Evolutionary conservation across 2,329 filamentous ascomycete species (phyloP).

Genomic region (Chrysosporium keratinophilum): DNA sequence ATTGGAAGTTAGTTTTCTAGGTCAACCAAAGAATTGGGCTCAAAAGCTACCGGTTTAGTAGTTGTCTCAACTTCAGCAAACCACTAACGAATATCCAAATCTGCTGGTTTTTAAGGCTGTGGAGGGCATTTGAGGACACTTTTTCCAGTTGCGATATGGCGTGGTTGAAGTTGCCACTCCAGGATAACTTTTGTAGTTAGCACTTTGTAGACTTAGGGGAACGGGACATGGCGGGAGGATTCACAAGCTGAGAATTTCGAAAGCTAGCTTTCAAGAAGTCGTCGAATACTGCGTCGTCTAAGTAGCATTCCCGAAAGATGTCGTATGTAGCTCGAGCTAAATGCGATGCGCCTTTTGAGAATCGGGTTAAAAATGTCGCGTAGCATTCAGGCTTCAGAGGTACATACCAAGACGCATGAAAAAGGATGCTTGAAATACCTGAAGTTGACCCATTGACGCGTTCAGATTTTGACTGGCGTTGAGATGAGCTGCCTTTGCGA

Average conservation of each 20-base stretch:
- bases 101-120: constrained; percentile 67
- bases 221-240: constrained; percentile 8
- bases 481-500: constrained; percentile 73
- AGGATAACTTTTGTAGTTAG: constrained; percentile 39
- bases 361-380: constrained; percentile 7
- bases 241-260: constrained; percentile 54
- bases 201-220: background rate
- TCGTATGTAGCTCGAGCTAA: constrained; percentile 53
- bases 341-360: constrained; percentile 40
- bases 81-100: constrained; percentile 36
- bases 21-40: background rate
- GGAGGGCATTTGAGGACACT: constrained; percentile 51
- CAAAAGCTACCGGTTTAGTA: constrained; percentile 33
- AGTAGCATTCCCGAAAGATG: constrained; percentile 64
- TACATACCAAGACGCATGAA: constrained; percentile 63
- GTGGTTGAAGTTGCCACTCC: constrained; percentile 59
- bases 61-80: constrained; percentile 33
- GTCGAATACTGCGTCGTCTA: constrained; percentile 55
- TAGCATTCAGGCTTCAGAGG: background rate
- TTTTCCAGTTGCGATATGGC: constrained; percentile 52
- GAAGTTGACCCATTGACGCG: constrained; percentile 61
- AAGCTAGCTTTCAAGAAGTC: constrained; percentile 68
- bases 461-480: constrained; percentile 67
- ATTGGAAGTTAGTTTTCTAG: constrained; percentile 13
- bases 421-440: constrained; percentile 60